These are phyloP conservation scores for Trichoderma gracile DNA, from an alignment of 2,329 filamentous ascomycete genomes.

Conservation along the genomic window DNA sequence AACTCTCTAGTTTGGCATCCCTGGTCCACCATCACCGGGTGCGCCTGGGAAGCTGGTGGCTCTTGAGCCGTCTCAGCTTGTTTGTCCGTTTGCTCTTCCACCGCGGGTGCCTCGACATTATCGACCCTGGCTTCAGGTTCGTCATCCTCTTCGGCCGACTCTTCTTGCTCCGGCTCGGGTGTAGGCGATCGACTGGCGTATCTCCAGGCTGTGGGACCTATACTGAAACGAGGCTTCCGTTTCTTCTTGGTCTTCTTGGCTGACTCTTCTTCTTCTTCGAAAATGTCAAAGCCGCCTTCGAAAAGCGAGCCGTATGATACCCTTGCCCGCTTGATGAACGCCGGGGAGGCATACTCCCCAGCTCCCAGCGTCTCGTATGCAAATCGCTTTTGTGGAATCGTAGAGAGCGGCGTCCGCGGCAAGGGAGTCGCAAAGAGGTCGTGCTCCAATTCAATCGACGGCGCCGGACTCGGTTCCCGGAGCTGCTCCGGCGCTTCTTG, in stretches of 20 bases:
- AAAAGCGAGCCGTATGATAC: conserved; percentile 69
- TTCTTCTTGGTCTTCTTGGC: conserved; percentile 63
- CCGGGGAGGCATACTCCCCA: conserved; percentile 71
- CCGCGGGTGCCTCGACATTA: conserved; percentile 26
- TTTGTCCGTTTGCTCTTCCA: conserved; percentile 16
- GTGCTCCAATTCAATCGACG: conserved; percentile 4
- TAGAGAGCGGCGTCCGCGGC: conserved; percentile 14
- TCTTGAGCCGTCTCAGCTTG: neutral
- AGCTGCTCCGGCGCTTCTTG: conserved; percentile 10
- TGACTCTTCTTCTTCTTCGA: conserved; percentile 53
- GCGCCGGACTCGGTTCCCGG: neutral
- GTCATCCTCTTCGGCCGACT: conserved; percentile 32
- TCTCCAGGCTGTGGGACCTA: conserved; percentile 70
- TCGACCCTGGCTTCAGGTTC: conserved; percentile 12
- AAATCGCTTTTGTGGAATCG: conserved; percentile 38
- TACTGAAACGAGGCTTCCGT: conserved; percentile 70
- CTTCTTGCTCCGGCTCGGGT: conserved; percentile 56
- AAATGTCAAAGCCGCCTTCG: conserved; percentile 64
- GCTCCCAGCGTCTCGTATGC: conserved; percentile 42
- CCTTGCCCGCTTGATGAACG: conserved; percentile 72
- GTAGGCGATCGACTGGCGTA: conserved; percentile 71
- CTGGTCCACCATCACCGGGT: conserved; percentile 40
- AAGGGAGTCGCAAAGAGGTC: conserved; percentile 16
- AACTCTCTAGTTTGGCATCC: conserved; percentile 40
- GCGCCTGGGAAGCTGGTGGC: conserved; percentile 28